Conservation (phyloP, 2,329 filamentous ascomycete genomes). For the Davidsoniella australis region DNA sequence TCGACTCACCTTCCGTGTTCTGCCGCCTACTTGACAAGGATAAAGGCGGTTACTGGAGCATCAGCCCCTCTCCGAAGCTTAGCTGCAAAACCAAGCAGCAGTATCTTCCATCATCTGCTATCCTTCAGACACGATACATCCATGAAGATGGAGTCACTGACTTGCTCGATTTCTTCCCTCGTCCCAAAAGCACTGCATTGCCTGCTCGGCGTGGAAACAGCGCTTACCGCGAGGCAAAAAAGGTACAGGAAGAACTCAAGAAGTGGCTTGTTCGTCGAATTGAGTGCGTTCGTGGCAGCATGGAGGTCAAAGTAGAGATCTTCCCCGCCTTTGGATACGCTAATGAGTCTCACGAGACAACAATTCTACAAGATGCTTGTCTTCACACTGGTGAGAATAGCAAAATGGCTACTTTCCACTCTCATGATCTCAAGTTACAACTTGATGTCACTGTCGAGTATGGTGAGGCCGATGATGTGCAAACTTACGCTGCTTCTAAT, state of each 20-base stretch:
- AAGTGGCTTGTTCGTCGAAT: conserved; percentile 54
- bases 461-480: conserved; percentile 26
- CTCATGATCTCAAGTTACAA: conserved; percentile 41
- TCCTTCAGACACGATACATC: conserved; percentile 62
- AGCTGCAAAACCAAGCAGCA: conserved; percentile 57
- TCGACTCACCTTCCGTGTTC: conserved; percentile 62
- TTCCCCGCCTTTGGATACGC: conserved; percentile 62
- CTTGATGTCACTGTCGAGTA: conserved; percentile 50
- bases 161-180: conserved; percentile 58
- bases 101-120: conserved; percentile 58
- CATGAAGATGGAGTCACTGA: conserved; percentile 60
- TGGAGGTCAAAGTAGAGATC: conserved; percentile 48
- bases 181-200: conserved; percentile 42
- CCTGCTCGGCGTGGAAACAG: conserved; percentile 31
- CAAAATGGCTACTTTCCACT: conserved; percentile 47
- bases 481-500: no score
- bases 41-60: conserved; percentile 57
- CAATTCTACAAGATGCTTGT: conserved; percentile 30
- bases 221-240: conserved; percentile 35
- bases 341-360: conserved; percentile 41
- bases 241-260: conserved; percentile 45
- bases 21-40: conserved; percentile 57
- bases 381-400: conserved; percentile 26
- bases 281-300: conserved; percentile 51
- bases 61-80: conserved; percentile 34